Base-by-base conservation (phyloP, 2,329 filamentous ascomycete species). In the Nemania sp. region DNA sequence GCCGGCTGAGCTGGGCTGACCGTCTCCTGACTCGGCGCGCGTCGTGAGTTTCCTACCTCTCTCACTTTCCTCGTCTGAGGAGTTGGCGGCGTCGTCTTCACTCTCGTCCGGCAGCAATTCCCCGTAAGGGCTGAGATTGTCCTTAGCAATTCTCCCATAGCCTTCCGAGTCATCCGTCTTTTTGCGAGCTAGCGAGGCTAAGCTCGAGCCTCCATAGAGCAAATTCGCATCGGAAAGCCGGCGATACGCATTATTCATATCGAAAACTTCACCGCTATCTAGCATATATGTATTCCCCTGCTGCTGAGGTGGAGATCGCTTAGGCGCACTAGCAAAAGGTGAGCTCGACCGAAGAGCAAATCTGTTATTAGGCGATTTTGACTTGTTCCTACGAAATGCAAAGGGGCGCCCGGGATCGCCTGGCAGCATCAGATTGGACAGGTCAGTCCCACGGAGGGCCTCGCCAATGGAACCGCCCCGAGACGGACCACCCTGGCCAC, bases 221-320 rank as follows among this genome's bases (percentile, higher is more conserved):
- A 93, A 76, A 52, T 88, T 87, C 11, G 88, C 88, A 71, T 93
- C 88, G 1, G 90, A 91, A 17, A 92, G 77, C 60, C 86, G 83
- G 52, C 87, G 82, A 71, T 92, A 91, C 3, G 89, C 88, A 64
- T 80, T 88, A 60, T 83, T 85, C 74, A 90, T 84, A 70, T 92
- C 88, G 53, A 92, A 77, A 1, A 84, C 73, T 48, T 83, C 81
- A 11, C 85, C 87, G 55, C 86, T 85, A 43, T 86, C 83, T 3
- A 90, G 79, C 46, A 86, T 78, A 13, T 83, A 77, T 46, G 77
- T 80, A 49, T 54, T 60, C 13, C 72, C 72, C 66, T 25, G 76
- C 66, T 25, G 76, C 72, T 20, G 76, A 71, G 42, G 73, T 21
- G 66, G 67, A 15, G 57, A 65, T 73, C 46, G 73, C 67, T 42